Evolutionary conservation across 2,329 filamentous ascomycete species (phyloP).

Genomic region (Colletotrichum ledebouriae): DNA sequence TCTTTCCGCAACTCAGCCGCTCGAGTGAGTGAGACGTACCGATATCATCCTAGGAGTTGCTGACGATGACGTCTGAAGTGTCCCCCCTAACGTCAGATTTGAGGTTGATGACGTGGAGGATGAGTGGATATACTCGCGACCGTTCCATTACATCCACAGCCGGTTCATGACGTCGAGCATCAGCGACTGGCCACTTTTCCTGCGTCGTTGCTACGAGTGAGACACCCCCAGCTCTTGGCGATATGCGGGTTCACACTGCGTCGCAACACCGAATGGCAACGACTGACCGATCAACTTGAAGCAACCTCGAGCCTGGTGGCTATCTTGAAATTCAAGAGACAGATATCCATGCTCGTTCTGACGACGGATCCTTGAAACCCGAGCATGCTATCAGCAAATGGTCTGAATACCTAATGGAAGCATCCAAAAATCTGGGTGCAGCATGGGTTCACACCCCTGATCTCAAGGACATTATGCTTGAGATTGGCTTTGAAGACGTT

Average conservation of each 20-base stretch:
- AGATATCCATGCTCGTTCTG: constrained; percentile 52
- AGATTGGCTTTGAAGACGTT: constrained; percentile 65
- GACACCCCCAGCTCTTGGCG: not conserved
- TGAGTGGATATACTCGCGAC: constrained; percentile 53
- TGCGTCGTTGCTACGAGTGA: constrained; percentile 39
- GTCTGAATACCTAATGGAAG: not conserved
- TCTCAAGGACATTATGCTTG: constrained; percentile 55
- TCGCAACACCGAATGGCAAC: no score
- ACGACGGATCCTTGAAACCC: constrained; percentile 55
- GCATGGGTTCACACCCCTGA: constrained; percentile 45
- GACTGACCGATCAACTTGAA: not conserved
- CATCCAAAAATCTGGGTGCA: not conserved
- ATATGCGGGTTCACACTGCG: no score
- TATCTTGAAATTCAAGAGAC: constrained; percentile 60
- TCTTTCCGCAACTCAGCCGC: constrained; percentile 67
- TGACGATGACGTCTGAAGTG: constrained; percentile 42
- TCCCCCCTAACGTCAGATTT: constrained; percentile 61
- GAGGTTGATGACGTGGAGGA: constrained; percentile 58
- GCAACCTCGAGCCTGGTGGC: constrained; percentile 56
- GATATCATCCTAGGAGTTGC: not conserved
- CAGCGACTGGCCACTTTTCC: constrained; percentile 43
- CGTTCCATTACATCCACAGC: constrained; percentile 47
- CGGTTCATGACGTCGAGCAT: constrained; percentile 43
- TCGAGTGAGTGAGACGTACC: constrained; percentile 42
- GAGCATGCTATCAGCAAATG: constrained; percentile 16